Evolutionary conservation across 2,329 filamentous ascomycete genomes (phyloP).

Genomic region (Verticillium tricorpus): DNA sequence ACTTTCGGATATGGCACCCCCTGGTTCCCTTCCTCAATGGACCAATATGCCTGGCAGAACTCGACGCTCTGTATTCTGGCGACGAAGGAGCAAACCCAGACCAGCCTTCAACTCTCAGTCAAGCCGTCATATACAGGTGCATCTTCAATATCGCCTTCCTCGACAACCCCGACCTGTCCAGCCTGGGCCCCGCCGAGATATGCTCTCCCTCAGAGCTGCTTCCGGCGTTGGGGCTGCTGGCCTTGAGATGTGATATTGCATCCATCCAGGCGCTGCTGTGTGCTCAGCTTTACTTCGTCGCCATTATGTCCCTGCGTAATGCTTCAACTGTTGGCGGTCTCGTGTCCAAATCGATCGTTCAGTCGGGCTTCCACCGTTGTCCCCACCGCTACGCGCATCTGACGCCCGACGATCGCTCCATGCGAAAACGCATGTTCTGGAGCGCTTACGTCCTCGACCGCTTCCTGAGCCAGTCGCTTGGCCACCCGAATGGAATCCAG

Average conservation of each 20-base stretch:
- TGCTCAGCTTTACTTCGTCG: constrained; percentile 42
- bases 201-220: constrained; percentile 18
- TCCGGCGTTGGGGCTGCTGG: constrained; percentile 27
- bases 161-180: constrained; percentile 20
- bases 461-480: constrained; percentile 28
- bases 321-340: constrained; percentile 44
- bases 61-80: constrained; percentile 23
- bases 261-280: constrained; percentile 45
- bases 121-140: constrained; percentile 39
- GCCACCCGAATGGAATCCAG: constrained; percentile 28
- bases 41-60: constrained; percentile 38
- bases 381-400: constrained; percentile 44
- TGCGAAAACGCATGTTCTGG: constrained; percentile 36
- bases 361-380: constrained; percentile 46
- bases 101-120: constrained; percentile 15
- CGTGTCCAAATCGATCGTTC: constrained; percentile 40
- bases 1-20: constrained; percentile 48
- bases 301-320: constrained; percentile 40
- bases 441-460: constrained; percentile 32
- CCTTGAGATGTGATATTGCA: constrained; percentile 34
- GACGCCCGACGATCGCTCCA: constrained; percentile 22
- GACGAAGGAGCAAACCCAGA: not conserved
- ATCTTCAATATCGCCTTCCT: constrained; percentile 43
- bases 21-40: constrained; percentile 48
- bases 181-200: constrained; percentile 3